Base-by-base conservation (phyloP, 257 asterid species). In the Solanum chaucha region DNA sequence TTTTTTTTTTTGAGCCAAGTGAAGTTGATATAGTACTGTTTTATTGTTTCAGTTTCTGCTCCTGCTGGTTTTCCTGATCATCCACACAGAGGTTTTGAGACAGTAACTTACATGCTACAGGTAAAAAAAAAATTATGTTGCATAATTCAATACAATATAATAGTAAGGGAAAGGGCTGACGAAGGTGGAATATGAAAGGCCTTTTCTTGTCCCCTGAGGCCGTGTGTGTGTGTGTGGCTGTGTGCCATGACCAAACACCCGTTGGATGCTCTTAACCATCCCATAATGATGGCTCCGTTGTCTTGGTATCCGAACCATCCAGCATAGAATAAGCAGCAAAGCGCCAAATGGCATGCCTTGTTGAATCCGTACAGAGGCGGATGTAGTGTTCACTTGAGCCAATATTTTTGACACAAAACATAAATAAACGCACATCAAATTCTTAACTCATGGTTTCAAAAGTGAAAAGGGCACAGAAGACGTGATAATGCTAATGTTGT, bases 71-170 rank as follows among this genome's bases (percentile, higher is more conserved):
- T 97, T 86, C 98, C 99, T 19, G 98, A 97, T 59, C 99, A 97
- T 91, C 99, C 99, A 26, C 99, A 97, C 92, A 91, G 98, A 91
- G 99, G 99, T n/a, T 96, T 94, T 82, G 99, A 96, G 95, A 96
- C 98, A 58, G 99, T 96, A 51, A 94, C 99, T 82, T 96, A 96
- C 72, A 68, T 96, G 93, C 51, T 96, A 82, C 92, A 95, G 95
- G 98, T 94, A 85, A 73, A 72, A 46, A 59, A 28, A 41, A 46
- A 61, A 9, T 40, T 5, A 46, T 1, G n/a, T 20, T 77, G 7
- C 74, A n/a, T 22, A 14, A 72, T 83, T 81, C 85, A 48, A 28
- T 46, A 20, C 11, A 17, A 48, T 80, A 28, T 80, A 46, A 80
- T 5, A 80, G 38, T 46, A 28, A n/a, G 22, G 22, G 44, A 80